These are phyloP conservation scores for Dichotomocladium elegans DNA, from an alignment of 371 early-diverging fungal genomes.

Conservation along the genomic window DNA sequence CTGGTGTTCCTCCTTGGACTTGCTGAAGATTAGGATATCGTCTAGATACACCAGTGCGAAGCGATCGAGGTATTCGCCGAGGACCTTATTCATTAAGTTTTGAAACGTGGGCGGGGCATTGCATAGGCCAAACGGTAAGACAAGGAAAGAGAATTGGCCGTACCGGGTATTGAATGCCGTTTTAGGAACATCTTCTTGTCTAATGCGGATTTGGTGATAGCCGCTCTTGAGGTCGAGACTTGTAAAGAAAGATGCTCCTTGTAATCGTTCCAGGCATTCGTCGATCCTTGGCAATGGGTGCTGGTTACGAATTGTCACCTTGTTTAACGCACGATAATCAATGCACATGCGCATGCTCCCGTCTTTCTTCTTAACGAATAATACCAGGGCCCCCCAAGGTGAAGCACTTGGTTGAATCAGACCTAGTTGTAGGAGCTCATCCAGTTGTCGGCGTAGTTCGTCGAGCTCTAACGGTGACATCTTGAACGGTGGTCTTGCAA, in stretches of 20 bases:
- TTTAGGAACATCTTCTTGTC: slow-evolving; percentile 12
- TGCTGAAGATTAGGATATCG: slow-evolving; percentile 54
- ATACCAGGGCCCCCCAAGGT: slow-evolving; percentile 48
- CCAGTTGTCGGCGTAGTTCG: slow-evolving; percentile 28
- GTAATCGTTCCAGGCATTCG: too few relatives aligned
- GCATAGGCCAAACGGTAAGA: slow-evolving; percentile 48
- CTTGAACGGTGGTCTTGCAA: slow-evolving; percentile 15
- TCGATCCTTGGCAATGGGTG: slow-evolving; percentile 44
- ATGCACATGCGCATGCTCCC: slow-evolving; percentile 42
- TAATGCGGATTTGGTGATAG: slow-evolving; percentile 35
- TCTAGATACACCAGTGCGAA: slow-evolving; percentile 51
- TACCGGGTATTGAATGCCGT: slow-evolving; percentile 25
- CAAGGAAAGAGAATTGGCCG: slow-evolving; percentile 41
- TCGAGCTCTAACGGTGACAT: slow-evolving; percentile 26
- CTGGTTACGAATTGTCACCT: slow-evolving; percentile 28
- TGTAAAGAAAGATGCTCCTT: too few relatives aligned
- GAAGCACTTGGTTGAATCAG: slow-evolving; percentile 17
- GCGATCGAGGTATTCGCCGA: slow-evolving; percentile 29
- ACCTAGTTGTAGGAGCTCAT: slow-evolving; percentile 16
- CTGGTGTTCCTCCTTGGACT: slow-evolving; percentile 37
- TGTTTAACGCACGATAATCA: slow-evolving; percentile 39
- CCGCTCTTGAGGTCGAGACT: slow-evolving; percentile 44
- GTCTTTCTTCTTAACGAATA: slow-evolving; percentile 53
- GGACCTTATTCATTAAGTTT: slow-evolving; percentile 29
- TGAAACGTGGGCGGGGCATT: slow-evolving; percentile 48